Evolutionary conservation across 2,329 filamentous ascomycete genomes (phyloP).

Genomic region (Apiospora sp.): DNA sequence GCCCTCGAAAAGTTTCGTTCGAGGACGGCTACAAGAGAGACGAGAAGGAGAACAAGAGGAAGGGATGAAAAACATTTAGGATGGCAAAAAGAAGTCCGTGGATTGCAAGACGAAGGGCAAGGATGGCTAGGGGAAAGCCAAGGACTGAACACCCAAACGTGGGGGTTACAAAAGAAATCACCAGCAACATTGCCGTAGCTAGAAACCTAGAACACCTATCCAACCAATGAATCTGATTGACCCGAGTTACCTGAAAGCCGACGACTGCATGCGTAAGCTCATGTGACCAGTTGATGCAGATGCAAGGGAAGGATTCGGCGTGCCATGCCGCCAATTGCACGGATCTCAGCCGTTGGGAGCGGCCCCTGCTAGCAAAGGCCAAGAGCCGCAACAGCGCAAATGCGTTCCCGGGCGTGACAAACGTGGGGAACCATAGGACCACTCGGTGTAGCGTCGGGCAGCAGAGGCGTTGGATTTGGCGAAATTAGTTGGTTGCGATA

Average conservation of each 20-base stretch:
- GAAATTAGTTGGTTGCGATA: background rate
- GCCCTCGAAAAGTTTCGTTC: background rate
- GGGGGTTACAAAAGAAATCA: background rate
- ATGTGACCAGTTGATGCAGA: background rate
- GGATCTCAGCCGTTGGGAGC: background rate
- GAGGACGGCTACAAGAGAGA: background rate
- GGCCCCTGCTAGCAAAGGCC: background rate
- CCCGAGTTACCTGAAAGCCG: background rate
- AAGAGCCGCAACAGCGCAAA: background rate
- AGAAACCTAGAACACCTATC: background rate
- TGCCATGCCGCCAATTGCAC: background rate
- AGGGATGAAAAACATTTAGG: background rate
- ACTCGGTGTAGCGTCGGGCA: slow-evolving; percentile 2
- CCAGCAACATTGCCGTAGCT: background rate
- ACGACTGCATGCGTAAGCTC: background rate
- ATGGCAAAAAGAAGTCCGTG: background rate
- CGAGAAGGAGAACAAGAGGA: background rate
- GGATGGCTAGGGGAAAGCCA: background rate
- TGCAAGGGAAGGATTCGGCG: slow-evolving; percentile 3
- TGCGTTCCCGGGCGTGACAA: background rate
- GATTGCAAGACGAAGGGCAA: background rate
- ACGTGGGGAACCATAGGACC: background rate
- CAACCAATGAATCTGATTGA: background rate
- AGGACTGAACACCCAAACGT: background rate
- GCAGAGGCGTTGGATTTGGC: background rate